These are phyloP conservation scores for Fusarium cicatricum DNA, from an alignment of 2,329 filamentous ascomycete genomes.

Conservation along the genomic window DNA sequence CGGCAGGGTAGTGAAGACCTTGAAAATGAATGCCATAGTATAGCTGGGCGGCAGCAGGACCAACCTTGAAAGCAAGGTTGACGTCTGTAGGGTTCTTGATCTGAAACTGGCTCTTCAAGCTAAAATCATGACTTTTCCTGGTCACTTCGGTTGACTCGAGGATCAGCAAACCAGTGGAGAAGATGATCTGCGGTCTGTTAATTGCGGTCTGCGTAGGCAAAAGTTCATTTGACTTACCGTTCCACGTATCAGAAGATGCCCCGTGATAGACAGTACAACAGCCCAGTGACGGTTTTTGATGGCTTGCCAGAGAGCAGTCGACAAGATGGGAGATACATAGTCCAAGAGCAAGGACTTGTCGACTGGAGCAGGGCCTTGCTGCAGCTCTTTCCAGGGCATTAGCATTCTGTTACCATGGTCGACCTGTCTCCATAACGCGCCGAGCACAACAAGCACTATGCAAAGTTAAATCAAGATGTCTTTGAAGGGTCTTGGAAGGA, in stretches of 20 bases:
- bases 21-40: slow-evolving; percentile 32
- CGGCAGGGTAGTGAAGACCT: slow-evolving; percentile 26
- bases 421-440: slow-evolving; percentile 44
- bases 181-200: slow-evolving; percentile 31
- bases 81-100: slow-evolving; percentile 12
- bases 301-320: slow-evolving; percentile 35
- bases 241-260: slow-evolving; percentile 41
- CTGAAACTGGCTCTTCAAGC: slow-evolving; percentile 22
- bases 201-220: background rate
- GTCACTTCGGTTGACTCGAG: slow-evolving; percentile 39
- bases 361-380: slow-evolving; percentile 20
- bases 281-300: slow-evolving; percentile 38
- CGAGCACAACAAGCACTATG: slow-evolving; percentile 39
- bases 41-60: slow-evolving; percentile 24
- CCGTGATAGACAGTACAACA: slow-evolving; percentile 34
- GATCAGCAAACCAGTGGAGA: slow-evolving; percentile 44
- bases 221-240: slow-evolving; percentile 27
- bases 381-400: slow-evolving; percentile 42
- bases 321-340: slow-evolving; percentile 42
- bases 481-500: background rate
- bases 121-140: slow-evolving; percentile 24
- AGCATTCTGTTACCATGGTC: slow-evolving; percentile 41
- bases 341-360: slow-evolving; percentile 42
- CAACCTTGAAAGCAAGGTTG: slow-evolving; percentile 11
- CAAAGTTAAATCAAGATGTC: slow-evolving; percentile 1